Percentiles rank a stretch among this genome's conserved stretches.
phyloP scores from a whole-genome alignment of 2,329 filamentous ascomycete species.

The Talaromyces sp. region DNA sequence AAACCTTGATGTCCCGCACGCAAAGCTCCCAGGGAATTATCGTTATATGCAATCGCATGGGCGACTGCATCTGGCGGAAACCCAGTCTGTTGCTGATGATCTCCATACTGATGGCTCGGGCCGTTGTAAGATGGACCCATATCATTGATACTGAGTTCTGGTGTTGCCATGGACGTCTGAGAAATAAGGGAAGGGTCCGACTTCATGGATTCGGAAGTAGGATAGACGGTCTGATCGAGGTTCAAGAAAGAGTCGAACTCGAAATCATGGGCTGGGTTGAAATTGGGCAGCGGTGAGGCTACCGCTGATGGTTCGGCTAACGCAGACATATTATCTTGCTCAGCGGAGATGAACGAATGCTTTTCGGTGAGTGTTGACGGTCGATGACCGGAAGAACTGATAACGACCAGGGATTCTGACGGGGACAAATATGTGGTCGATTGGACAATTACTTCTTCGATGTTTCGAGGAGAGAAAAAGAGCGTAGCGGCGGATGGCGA shows the following conservation, averaged over 20 bases:
- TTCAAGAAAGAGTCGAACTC: conserved; percentile 46
- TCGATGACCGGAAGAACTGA: background rate
- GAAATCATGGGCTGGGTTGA: conserved; percentile 37
- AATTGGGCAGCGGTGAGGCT: conserved; percentile 26
- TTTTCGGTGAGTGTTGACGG: background rate
- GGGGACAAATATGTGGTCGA: background rate
- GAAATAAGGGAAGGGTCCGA: conserved; percentile 32
- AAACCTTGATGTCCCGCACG: conserved; percentile 33
- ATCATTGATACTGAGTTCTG: conserved; percentile 33
- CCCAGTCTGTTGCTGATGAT: conserved; percentile 93
- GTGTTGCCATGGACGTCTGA: conserved; percentile 34
- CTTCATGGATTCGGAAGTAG: conserved; percentile 31
- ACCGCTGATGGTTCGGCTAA: conserved; percentile 31
- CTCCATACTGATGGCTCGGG: conserved; percentile 90
- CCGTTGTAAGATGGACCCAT: conserved; percentile 57
- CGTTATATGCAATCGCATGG: conserved; percentile 72
- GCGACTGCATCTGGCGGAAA: conserved; percentile 79
- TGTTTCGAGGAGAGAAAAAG: background rate
- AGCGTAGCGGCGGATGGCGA: background rate
- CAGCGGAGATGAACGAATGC: background rate
- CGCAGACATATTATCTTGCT: conserved; percentile 18
- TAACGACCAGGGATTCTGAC: background rate
- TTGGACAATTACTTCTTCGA: background rate
- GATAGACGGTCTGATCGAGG: conserved; percentile 41
- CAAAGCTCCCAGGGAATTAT: conserved; percentile 44